Evolutionary conservation across 139 green algal species (phyloP).

Genomic region (Deuterostichococcus epilithicus): DNA sequence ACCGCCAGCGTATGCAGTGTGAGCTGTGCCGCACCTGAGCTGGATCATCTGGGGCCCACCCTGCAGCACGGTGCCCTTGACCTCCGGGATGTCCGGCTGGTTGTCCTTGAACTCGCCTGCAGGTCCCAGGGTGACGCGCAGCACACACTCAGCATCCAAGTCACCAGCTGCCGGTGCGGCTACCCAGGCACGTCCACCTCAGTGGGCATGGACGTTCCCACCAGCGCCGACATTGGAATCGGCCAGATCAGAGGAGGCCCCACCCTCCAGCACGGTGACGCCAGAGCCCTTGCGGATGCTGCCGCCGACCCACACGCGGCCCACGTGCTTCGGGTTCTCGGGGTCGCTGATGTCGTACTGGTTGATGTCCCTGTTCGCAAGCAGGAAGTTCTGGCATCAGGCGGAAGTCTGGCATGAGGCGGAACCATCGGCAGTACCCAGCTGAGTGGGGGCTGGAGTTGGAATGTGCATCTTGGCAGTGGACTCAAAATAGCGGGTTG

Average conservation of each 20-base stretch:
- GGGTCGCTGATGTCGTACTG: conserved; percentile 72
- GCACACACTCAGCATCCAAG: background rate
- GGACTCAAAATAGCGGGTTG: too few species aligned
- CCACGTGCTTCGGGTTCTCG: conserved; percentile 13
- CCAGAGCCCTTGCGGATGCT: conserved; percentile 44
- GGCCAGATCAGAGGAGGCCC: too few species aligned
- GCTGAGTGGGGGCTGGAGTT: too few species aligned
- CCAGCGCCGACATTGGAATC: too few species aligned
- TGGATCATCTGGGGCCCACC: conserved; percentile 88
- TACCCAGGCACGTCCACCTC: too few species aligned
- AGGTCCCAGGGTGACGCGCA: conserved; percentile 1
- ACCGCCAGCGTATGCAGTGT: background rate
- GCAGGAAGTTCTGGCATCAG: too few species aligned
- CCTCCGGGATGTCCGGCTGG: conserved; percentile 33
- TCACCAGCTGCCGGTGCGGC: background rate
- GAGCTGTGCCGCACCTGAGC: conserved; percentile 35
- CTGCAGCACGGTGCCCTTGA: conserved; percentile 60
- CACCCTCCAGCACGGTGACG: conserved; percentile 41
- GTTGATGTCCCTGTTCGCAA: conserved; percentile 56
- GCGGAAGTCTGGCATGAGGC: background rate
- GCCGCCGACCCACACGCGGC: conserved; percentile 72
- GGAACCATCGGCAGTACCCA: too few species aligned
- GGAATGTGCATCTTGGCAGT: too few species aligned
- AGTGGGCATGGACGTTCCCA: too few species aligned
- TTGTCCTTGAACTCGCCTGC: conserved; percentile 2